A percentile compares a stretch with the other conserved stretches of the same genome.
These are phyloP conservation scores for Fagus sylvatica DNA, from an alignment of 306 rosid genomes.

Conservation along the genomic window DNA sequence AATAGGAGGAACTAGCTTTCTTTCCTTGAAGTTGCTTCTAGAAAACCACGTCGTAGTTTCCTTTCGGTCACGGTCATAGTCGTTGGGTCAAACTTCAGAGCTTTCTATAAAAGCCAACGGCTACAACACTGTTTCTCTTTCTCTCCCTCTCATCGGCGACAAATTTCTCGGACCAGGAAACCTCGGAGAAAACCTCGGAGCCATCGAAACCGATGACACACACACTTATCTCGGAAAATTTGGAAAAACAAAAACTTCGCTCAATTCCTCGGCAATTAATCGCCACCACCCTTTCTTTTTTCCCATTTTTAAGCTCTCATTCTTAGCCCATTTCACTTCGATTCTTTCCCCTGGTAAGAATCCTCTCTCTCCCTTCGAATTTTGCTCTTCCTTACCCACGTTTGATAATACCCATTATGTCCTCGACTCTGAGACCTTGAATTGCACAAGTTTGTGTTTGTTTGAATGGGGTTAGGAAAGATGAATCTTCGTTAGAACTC, in stretches of 20 bases:
- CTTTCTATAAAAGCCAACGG: slow-evolving; percentile 42
- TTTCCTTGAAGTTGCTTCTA: background rate
- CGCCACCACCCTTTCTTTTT: slow-evolving; percentile 6
- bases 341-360: slow-evolving; percentile 66
- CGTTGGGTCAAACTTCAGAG: slow-evolving; percentile 22
- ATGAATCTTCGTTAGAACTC: background rate
- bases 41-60: background rate
- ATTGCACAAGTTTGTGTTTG: too few relatives aligned
- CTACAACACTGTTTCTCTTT: slow-evolving; percentile 30
- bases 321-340: slow-evolving; percentile 42
- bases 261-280: slow-evolving; percentile 23
- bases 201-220: slow-evolving; percentile 7
- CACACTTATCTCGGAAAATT: slow-evolving; percentile 26
- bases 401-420: background rate
- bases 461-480: background rate
- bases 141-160: slow-evolving; percentile 3
- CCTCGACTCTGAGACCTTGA: background rate
- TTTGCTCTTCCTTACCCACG: slow-evolving; percentile 17
- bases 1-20: too few relatives aligned
- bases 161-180: slow-evolving; percentile 34
- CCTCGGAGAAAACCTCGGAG: slow-evolving; percentile 38
- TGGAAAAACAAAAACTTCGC: slow-evolving; percentile 13
- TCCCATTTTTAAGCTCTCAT: slow-evolving; percentile 50
- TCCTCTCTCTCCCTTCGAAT: slow-evolving; percentile 50
- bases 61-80: background rate